Percentiles rank a stretch among this genome's conserved stretches.
These are phyloP conservation scores for Mycena alexandri DNA, from an alignment of 768 basidiomycete species.

Conservation along the genomic window DNA sequence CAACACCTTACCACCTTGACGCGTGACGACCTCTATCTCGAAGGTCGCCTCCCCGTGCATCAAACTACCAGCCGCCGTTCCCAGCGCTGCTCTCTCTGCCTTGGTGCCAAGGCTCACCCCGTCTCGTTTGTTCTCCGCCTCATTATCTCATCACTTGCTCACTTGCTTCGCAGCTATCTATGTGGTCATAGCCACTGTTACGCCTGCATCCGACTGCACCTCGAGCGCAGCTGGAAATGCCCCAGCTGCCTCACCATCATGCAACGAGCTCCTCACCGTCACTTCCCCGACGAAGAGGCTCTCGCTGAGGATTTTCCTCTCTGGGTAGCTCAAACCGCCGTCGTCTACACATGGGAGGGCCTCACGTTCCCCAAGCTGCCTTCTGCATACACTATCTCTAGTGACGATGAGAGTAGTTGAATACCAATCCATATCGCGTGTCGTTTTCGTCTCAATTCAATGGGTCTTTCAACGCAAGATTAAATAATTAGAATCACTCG, in stretches of 20 bases:
- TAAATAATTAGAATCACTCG: no score
- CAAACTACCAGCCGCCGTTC: not conserved
- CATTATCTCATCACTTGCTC: no score
- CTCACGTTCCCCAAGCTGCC: not conserved
- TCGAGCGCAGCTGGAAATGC: not conserved
- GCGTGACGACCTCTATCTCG: no score
- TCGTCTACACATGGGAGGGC: not conserved
- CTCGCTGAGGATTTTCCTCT: not conserved
- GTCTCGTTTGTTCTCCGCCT: not conserved
- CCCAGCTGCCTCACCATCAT: not conserved
- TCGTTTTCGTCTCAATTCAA: no score
- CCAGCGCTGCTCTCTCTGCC: not conserved
- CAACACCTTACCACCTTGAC: no score
- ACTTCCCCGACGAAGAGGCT: not conserved
- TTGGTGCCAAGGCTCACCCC: not conserved
- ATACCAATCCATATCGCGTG: no score
- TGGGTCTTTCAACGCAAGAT: no score
- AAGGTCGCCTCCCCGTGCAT: not conserved
- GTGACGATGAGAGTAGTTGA: no score
- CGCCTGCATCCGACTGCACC: not conserved
- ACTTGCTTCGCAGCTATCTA: not conserved
- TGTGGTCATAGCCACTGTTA: conserved; percentile 1
- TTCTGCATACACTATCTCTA: no score
- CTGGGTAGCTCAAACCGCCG: not conserved
- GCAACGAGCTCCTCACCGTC: not conserved